Base-by-base conservation (phyloP, 352 stramenopile genomes). In the Phytophthora pisi region DNA sequence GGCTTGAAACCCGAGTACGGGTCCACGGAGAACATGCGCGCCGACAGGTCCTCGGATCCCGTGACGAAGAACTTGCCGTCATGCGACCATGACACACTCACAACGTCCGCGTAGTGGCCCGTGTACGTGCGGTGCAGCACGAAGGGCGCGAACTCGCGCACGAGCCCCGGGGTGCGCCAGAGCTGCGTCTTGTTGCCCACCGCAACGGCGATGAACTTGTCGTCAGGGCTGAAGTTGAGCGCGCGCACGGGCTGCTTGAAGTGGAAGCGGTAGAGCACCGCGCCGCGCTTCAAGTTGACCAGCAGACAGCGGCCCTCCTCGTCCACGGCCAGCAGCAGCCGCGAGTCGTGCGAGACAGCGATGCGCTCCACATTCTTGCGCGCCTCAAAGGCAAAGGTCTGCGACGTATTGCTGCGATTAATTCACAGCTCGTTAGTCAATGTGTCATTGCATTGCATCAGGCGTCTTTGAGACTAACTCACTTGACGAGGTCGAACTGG, bases 401-500 rank as follows among this genome's bases (percentile, higher is more conserved):
- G 84, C 50, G 85, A 94, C 43, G 87, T 91, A 70, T 96, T 89
- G 68, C 89, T 96, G 61, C 15, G 73, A 36, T 38, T 6, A 30
- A 30, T 30, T 30, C 1, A 13, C 31, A 30, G 3, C 20, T 20
- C 20, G 20, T 71, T 62, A 64, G 38, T 49, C 9, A 34, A 30
- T 38, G 31, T 38, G 31, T 38, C 31, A 38, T 2, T 34, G 30
- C 9, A 11, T 38, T 34, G 7, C 31, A 13, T 38, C 26, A 30
- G 26, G 26, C 4, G 9, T 38, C 30, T 13, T 38, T 38, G 31
- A 4, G 11, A 38, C 11, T 11, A 8, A 89, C 85, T 75, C 57
- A 97, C 90, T 96, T 93, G 79, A 95, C 88, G 74, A 98, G 82
- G 66, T 98, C 94, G 70, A 98, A 98, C 66, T 97, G 86, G 24